Evolutionary conservation across 495 filamentous ascomycete species (phyloP), one percentile per base, ranked within the genome.

Genomic region (Talaromyces borbonicus): DNA sequence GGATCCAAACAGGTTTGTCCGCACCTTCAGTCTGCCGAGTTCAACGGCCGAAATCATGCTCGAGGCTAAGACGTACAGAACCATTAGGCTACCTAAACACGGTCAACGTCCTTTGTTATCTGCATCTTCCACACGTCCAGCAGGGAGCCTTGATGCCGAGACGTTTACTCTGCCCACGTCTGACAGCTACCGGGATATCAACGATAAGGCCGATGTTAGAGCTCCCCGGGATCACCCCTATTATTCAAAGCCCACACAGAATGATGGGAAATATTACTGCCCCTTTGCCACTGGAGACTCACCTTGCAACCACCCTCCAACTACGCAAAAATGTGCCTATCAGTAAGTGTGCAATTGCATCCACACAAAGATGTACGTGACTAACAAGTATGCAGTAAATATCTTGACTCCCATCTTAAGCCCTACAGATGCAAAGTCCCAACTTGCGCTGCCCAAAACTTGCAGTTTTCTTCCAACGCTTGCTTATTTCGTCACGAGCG

Each of bases 311-410:
- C 87, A 93, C 73, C 81, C 82, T 55, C 80, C 87, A 16, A 88
- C 86, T 52, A 88, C 87, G 63, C 83, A 95, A 50, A 95, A 95
- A 75, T 96, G 89, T 79, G 90, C 92, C 65, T 96, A 95, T 63
- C 87, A 94, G 89, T 90, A 82, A 78, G 84, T 59, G 49, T 2
- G 14, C 43, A 22, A 9, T 33, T 6, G 15, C 30, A 25, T 15
- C 20, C 9, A 15, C 15, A 33, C 8, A 8, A 22, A 41, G 24
- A 8, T 35, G 39, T 44, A 53, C 53, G 64, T 57, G 69, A 58
- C 64, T 65, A 53, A 59, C 48, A 49, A 11, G n/a, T 42, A 30
- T 51, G 52, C 66, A 95, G 89, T 73, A 95, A 95, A 73, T 90
- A 90, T 59, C 74, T 96, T 55, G 89, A 96, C 63, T 93, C 89